Conservation (phyloP, 176 grass and related monocot genomes). For the Phoenix roebelenii region DNA sequence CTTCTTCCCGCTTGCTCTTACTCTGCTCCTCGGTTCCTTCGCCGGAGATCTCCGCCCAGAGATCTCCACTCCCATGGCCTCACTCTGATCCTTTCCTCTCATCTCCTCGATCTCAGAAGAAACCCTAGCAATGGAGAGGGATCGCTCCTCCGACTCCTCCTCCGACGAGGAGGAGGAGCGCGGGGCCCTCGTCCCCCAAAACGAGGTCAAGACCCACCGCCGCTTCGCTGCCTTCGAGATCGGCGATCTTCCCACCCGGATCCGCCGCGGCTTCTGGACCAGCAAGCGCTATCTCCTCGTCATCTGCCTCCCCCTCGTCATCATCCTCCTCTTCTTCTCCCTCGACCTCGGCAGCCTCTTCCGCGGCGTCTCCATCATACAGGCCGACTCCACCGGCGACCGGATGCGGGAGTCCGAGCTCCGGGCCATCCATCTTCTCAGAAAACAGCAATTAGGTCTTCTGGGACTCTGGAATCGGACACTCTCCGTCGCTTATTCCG, state of each 20-base stretch:
- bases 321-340: conserved; percentile 64
- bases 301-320: conserved; percentile 40
- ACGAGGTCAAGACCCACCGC: conserved; percentile 38
- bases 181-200: conserved; percentile 66
- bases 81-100: too few species aligned
- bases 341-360: conserved; percentile 42
- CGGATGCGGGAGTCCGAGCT: conserved; percentile 86
- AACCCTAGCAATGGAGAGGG: conserved; percentile 28
- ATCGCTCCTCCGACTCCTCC: conserved; percentile 14
- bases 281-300: conserved; percentile 53
- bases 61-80: too few species aligned
- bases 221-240: neutral
- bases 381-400: conserved; percentile 34
- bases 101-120: too few species aligned
- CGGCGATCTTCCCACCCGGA: neutral
- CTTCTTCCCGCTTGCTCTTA: too few species aligned
- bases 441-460: conserved; percentile 55
- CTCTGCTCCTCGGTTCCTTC: too few species aligned
- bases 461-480: conserved; percentile 57
- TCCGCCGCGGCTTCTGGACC: conserved; percentile 32
- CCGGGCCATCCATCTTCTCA: conserved; percentile 63
- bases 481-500: neutral
- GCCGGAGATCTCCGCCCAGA: too few species aligned
- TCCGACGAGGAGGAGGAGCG: conserved; percentile 68
- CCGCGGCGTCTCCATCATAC: conserved; percentile 39